A percentile compares a stretch with the other conserved stretches of the same genome.
phyloP scores from a whole-genome alignment of 805 yeast species.

The Candida vartiovaarae region DNA sequence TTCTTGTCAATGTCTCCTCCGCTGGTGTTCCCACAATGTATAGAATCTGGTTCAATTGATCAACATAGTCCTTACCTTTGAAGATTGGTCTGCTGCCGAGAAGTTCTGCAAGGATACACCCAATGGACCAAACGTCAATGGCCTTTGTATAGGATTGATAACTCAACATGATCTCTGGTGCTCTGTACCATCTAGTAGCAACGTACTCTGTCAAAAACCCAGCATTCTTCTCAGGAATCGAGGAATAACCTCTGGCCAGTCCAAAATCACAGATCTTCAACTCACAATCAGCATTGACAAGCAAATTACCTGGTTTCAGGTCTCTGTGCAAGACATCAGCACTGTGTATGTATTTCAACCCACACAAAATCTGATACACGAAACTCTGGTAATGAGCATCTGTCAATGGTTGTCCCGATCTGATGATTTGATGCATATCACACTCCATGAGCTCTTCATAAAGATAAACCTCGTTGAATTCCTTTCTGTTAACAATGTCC shows the following conservation, averaged over 20 bases:
- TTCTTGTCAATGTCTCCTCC: constrained; percentile 56
- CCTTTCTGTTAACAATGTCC: constrained; percentile 66
- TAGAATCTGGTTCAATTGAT: constrained; percentile 84
- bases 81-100: constrained; percentile 87
- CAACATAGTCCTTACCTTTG: constrained; percentile 93
- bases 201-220: constrained; percentile 98
- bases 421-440: constrained; percentile 95
- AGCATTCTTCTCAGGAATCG: constrained; percentile 74
- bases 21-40: constrained; percentile 90
- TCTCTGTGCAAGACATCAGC: constrained; percentile 94
- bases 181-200: constrained; percentile 98
- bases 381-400: constrained; percentile 95
- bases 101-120: constrained; percentile 92
- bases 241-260: constrained; percentile 83
- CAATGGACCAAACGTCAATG: constrained; percentile 96
- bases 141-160: constrained; percentile 95
- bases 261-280: constrained; percentile 96
- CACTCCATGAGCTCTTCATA: constrained; percentile 98
- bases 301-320: constrained; percentile 85
- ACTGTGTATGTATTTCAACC: constrained; percentile 81
- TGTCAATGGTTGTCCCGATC: constrained; percentile 87
- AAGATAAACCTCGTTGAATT: constrained; percentile 86
- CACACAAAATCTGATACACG: constrained; percentile 86
- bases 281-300: constrained; percentile 95
- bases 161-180: constrained; percentile 95